Evolutionary conservation across 83 land plant species (phyloP).

Genomic region (Picea abies): DNA sequence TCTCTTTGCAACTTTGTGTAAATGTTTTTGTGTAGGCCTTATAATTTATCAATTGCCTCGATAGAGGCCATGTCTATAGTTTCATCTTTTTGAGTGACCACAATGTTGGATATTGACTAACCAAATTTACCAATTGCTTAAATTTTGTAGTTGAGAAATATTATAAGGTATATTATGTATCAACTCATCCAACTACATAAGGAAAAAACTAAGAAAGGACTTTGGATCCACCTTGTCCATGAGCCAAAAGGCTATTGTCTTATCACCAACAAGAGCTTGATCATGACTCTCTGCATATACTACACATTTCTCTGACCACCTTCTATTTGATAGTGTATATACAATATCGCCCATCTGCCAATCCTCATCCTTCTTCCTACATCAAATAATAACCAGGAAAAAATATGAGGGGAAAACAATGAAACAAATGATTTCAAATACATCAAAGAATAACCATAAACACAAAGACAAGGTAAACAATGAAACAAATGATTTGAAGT

Average conservation of each 20-base stretch:
- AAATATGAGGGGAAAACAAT: neutral
- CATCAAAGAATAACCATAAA: neutral
- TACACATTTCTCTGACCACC: too few relatives aligned
- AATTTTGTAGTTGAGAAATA: neutral
- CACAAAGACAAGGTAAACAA: neutral
- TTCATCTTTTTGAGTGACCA: neutral
- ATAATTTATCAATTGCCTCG: too few relatives aligned
- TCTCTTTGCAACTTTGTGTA: too few relatives aligned
- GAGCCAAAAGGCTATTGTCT: slow-evolving; percentile 95
- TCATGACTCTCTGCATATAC: too few relatives aligned
- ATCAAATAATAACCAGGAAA: neutral
- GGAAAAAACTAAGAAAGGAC: neutral
- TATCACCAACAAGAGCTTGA: slow-evolving; percentile 97
- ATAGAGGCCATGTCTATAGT: neutral
- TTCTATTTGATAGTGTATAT: too few relatives aligned
- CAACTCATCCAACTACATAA: too few relatives aligned
- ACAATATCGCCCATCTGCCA: slow-evolving; percentile 97
- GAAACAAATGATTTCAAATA: neutral
- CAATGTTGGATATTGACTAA: neutral
- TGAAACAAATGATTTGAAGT: neutral
- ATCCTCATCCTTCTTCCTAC: slow-evolving; percentile 83
- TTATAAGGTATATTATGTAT: neutral
- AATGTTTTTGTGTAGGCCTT: too few relatives aligned
- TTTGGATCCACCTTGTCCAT: slow-evolving; percentile 81
- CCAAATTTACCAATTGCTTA: neutral